Evolutionary conservation across 1,139 yeast species (phyloP), one percentile per base, ranked within the genome.

Genomic region (Candida glucosophila): DNA sequence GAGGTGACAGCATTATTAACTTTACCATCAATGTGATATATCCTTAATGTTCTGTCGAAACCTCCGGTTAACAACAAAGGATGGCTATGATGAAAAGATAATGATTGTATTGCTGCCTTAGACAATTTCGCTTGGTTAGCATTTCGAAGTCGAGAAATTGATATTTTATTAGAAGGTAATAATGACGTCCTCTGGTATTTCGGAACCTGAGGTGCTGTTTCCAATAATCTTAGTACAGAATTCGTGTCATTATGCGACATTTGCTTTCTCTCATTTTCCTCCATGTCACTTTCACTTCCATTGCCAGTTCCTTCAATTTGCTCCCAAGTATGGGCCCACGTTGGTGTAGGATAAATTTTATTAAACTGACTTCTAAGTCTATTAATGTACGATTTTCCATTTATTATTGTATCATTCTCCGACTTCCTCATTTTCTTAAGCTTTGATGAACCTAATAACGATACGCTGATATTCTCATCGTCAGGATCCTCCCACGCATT

Each of bases 1-100:
- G 95, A 78, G 3, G 95, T 78, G 11, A 88, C 92, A 24, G 86
- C 56, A 29, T 74, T 76, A 48, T 92, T 92, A 32, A 58, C 49
- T 46, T 80, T 82, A n/a, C 97, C 97, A 48, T 90, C 98, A 31
- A 88, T 73, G 44, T 90, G 94, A 49, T 77, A 90, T 15, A 92
- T 62, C 42, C 98, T 65, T 31, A 90, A 51, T 1, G 96, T 81
- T 42, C 85, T 71, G 49, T 92, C 99, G 46, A 79, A 86, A 14
- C 99, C 99, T 33, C 92, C 93, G 0, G 95, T 81, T 32, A 90
- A 56, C 24, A 90, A 55, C 22, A 92, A 57, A 15, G 98, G 95
- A 43, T 82, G 92, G 5, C 70, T 60, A 8, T 82, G 83, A 49
- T 92, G 98, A 67, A 90, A 90, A 8, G 80, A 66, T 25, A 92